These are phyloP conservation scores for Globisporangium viniferum DNA, from an alignment of 352 stramenopile species.

Conservation along the genomic window DNA sequence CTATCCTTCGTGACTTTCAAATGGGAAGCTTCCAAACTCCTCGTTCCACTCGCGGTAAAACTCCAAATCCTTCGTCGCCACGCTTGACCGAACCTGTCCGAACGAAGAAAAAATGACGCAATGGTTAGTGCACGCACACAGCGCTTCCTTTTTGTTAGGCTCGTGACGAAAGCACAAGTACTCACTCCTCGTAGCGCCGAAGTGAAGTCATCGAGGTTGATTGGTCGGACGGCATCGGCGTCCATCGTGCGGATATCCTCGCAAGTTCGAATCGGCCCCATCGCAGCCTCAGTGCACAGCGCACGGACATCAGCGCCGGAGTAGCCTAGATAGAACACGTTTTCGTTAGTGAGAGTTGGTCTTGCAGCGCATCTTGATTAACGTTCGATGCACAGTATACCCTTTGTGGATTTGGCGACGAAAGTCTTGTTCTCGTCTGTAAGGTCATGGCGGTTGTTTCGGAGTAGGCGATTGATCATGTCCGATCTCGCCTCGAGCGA, in stretches of 20 bases:
- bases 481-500: constrained; percentile 82
- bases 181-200: constrained; percentile 83
- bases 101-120: not conserved
- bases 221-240: constrained; percentile 90
- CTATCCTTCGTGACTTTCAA: constrained; percentile 62
- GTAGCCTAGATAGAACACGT: constrained; percentile 72
- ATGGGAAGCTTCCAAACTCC: constrained; percentile 89
- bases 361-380: not conserved
- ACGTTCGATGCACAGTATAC: constrained; percentile 20
- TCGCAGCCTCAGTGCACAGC: constrained; percentile 97
- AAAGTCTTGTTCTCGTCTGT: constrained; percentile 83
- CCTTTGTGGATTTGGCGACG: constrained; percentile 86
- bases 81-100: constrained; percentile 90
- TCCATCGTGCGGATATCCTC: constrained; percentile 87
- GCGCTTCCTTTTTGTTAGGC: too few species aligned
- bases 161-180: not conserved
- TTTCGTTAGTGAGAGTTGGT: not conserved
- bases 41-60: constrained; percentile 93
- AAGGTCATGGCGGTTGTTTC: constrained; percentile 91
- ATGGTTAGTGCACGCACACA: not conserved
- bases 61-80: constrained; percentile 92
- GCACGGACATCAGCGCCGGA: constrained; percentile 96
- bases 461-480: constrained; percentile 90
- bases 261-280: constrained; percentile 93
- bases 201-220: constrained; percentile 95